Base-by-base conservation (phyloP, 176 grass and related monocot genomes). In the Oryza glumipatula region DNA sequence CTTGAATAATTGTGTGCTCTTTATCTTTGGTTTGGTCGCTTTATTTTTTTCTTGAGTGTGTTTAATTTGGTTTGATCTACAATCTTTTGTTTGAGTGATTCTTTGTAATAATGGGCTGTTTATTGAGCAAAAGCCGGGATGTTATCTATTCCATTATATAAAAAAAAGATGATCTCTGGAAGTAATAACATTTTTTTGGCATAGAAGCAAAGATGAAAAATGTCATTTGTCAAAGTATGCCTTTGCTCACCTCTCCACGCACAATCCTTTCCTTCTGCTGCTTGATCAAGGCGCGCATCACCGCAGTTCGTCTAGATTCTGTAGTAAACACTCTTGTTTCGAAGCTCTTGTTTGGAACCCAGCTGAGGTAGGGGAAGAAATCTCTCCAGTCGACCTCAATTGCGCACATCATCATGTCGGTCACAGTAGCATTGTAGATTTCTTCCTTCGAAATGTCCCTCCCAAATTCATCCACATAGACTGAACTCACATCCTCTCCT, bases 351-450 rank as follows among this genome's bases (percentile, higher is more conserved):
- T 97, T 97, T 75, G 95, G 95, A 67, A 97, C 67, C 95, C 92
- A 94, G 46, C 51, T 70, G 8, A 97, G 85, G 79, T 92, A 97
- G 23, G 95, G 92, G 84, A 97, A 97, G 90, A 97, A 97, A 35
- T 97, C 95, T 80, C 92, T 97, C 95, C 95, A 97, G 17, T 97
- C 95, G 0, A 97, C 90, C 39, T 91, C 92, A 49, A 89, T 88
- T 39, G 87, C 86, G 16, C 90, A 88, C 74, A 72, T 88, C 92
- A 94, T 93, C 76, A 90, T 94, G 81, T 98, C 92, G 38, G 76
- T 39, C n/a, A 93, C 92, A 28, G 85, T 81, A 23, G 81, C n/a
- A 12, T 90, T n/a, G 67, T 85, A 91, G 2, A 98, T 84, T 87
- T 98, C 90, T 11, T 77, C 82, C 72, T 70, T 86, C 0, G 88